These are phyloP conservation scores for Thalia dealbata DNA, from an alignment of 176 grass and related monocot species.

Conservation along the genomic window DNA sequence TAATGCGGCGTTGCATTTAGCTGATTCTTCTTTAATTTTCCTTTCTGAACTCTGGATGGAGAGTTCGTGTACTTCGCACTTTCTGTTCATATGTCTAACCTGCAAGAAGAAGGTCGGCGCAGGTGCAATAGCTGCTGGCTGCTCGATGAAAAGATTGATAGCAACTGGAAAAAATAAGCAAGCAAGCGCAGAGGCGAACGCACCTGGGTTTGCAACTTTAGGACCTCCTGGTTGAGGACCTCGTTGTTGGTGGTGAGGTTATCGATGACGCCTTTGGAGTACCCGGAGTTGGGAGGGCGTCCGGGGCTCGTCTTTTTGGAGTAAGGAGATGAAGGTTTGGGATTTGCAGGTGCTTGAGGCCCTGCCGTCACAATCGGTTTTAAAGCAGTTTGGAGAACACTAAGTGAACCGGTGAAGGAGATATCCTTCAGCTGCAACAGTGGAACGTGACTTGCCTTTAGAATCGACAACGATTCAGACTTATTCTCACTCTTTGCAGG, in stretches of 20 bases:
- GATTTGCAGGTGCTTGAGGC: slow-evolving; percentile 31
- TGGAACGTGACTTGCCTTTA: slow-evolving; percentile 50
- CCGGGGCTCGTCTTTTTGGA: slow-evolving; percentile 36
- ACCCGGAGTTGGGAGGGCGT: slow-evolving; percentile 28
- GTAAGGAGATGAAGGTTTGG: slow-evolving; percentile 36
- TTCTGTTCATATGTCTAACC: slow-evolving; percentile 52
- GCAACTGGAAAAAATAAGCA: too few species aligned
- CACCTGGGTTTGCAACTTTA: slow-evolving; percentile 65
- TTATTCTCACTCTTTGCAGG: slow-evolving; percentile 49
- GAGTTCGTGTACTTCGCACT: slow-evolving; percentile 55
- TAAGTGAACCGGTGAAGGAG: slow-evolving; percentile 45
- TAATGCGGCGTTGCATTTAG: slow-evolving; percentile 37
- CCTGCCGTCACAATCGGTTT: slow-evolving; percentile 53
- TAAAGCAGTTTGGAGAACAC: slow-evolving; percentile 42
- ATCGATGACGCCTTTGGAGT: slow-evolving; percentile 38
- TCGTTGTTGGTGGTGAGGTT: slow-evolving; percentile 54
- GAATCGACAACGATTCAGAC: slow-evolving; percentile 37
- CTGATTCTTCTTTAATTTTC: slow-evolving; percentile 44
- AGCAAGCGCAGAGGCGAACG: too few species aligned
- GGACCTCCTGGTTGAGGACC: slow-evolving; percentile 50
- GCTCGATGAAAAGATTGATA: too few species aligned
- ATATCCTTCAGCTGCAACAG: slow-evolving; percentile 48
- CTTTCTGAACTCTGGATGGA: slow-evolving; percentile 41
- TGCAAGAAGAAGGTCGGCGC: slow-evolving; percentile 13
- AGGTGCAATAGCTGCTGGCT: not conserved